Base-by-base conservation (phyloP, 2,329 filamentous ascomycete genomes). In the Magnaporthiopsis rhizophila region DNA sequence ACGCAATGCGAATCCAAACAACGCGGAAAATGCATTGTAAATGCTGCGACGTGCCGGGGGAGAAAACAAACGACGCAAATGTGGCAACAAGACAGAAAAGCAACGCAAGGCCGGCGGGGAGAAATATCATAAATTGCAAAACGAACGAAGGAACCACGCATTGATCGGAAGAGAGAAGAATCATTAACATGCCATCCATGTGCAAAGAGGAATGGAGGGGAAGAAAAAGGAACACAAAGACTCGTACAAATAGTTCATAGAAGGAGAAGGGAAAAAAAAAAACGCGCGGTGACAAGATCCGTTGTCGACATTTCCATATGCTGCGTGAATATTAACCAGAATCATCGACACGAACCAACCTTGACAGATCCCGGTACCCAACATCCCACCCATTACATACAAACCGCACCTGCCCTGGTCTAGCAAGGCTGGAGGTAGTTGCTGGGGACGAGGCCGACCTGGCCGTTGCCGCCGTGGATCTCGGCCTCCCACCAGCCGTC, bases 401-500 rank as follows among this genome's bases (percentile, higher is more conserved):
- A 53, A n/a, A 53, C n/a, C 45, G 7, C 45, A n/a, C 45, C n/a
- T 3, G 45, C 45, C 45, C n/a, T n/a, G 45, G n/a, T 53, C 45
- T 71, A 83, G 66, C 79, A 81, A 59, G 81, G 77, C 74, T 86
- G 83, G 66, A 89, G 79, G 70, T 89, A 89, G 73, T 89, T 89
- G 75, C 86, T 89, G 68, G 86, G 86, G 68, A 89, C 86, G 72
- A 89, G 79, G 66, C 86, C 86, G 65, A 82, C 74, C 62, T 77
- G 81, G 62, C 83, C 86, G 67, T 81, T 84, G 67, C 83, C 82
- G 30, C 88, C 88, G 59, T 93, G 90, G 57, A 97, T 86, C 75
- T 97, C 94, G 15, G 96, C 96, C 79, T 99, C 95, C 95, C 96
- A 99, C 95, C 95, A 99, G 26, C 95, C 95, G 73, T 99, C 95